A percentile compares a stretch with the other conserved stretches of the same genome.
Conservation (phyloP, 2,329 filamentous ascomycete genomes). For the Ramichloridium luteum region DNA sequence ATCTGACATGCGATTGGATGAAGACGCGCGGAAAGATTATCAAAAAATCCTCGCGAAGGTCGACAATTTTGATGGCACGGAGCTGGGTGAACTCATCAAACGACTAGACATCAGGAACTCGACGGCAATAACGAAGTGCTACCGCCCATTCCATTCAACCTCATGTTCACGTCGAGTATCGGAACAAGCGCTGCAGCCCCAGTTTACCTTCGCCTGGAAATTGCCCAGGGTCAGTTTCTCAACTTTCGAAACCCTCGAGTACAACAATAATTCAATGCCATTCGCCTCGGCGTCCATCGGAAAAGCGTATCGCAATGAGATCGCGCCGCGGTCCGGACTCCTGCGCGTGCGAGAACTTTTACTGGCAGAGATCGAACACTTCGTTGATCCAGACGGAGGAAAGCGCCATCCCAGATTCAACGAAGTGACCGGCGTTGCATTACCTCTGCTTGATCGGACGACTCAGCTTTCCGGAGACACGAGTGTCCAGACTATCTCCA, state of each 20-base stretch:
- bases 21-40: constrained; percentile 75
- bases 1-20: constrained; percentile 61
- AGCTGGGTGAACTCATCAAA: constrained; percentile 74
- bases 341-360: constrained; percentile 89
- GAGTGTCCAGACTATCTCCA: constrained; percentile 54
- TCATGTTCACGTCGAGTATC: constrained; percentile 95
- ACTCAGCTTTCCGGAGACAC: constrained; percentile 82
- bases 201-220: constrained; percentile 81
- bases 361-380: constrained; percentile 98
- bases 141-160: constrained; percentile 81
- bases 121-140: constrained; percentile 61
- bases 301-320: constrained; percentile 95
- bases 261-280: constrained; percentile 87
- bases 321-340: constrained; percentile 80
- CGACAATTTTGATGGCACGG: constrained; percentile 81
- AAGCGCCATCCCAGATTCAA: constrained; percentile 86
- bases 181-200: constrained; percentile 76
- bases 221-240: constrained; percentile 91
- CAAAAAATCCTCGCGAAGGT: constrained; percentile 81
- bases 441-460: constrained; percentile 70
- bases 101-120: constrained; percentile 87
- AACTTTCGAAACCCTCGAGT: constrained; percentile 95
- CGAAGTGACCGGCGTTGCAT: constrained; percentile 69
- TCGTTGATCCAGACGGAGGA: constrained; percentile 80
- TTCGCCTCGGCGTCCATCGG: constrained; percentile 94